These are phyloP conservation scores for Datisca glomerata DNA, from an alignment of 306 rosid species.

Conservation along the genomic window DNA sequence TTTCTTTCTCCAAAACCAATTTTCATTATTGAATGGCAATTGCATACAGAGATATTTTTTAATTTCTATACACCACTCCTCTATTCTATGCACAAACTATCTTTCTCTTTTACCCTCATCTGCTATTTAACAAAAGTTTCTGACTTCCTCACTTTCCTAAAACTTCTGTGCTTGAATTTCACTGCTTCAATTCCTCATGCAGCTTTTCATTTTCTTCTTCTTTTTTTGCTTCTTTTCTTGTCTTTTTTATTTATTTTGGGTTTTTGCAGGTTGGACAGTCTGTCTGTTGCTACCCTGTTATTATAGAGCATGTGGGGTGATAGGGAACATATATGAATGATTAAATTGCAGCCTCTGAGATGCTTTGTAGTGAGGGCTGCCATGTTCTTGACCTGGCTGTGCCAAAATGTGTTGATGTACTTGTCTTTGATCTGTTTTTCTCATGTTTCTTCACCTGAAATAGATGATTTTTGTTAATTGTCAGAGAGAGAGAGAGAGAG, in stretches of 20 bases:
- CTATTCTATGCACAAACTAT: neutral
- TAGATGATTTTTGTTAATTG: no score
- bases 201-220: neutral
- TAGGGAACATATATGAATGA: slow-evolving; percentile 12
- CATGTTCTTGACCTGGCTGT: slow-evolving; percentile 14
- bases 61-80: neutral
- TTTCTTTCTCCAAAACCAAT: neutral
- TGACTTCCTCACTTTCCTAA: no score
- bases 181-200: no score
- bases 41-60: neutral
- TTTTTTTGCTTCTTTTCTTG: no score
- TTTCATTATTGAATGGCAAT: neutral
- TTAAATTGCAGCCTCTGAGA: slow-evolving; percentile 16
- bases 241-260: neutral
- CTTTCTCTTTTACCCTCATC: neutral
- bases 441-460: slow-evolving; percentile 10
- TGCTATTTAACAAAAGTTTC: neutral
- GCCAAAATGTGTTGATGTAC: slow-evolving; percentile 6
- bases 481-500: no score
- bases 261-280: slow-evolving; percentile 1
- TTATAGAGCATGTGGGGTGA: slow-evolving; percentile 9
- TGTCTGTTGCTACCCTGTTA: slow-evolving; percentile 12
- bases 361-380: slow-evolving; percentile 16
- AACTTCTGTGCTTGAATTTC: no score
- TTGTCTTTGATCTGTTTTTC: slow-evolving; percentile 11